Evolutionary conservation across 352 stramenopile species (phyloP), one percentile per base, ranked within the genome.

Genomic region (Phytophthora pistaciae): DNA sequence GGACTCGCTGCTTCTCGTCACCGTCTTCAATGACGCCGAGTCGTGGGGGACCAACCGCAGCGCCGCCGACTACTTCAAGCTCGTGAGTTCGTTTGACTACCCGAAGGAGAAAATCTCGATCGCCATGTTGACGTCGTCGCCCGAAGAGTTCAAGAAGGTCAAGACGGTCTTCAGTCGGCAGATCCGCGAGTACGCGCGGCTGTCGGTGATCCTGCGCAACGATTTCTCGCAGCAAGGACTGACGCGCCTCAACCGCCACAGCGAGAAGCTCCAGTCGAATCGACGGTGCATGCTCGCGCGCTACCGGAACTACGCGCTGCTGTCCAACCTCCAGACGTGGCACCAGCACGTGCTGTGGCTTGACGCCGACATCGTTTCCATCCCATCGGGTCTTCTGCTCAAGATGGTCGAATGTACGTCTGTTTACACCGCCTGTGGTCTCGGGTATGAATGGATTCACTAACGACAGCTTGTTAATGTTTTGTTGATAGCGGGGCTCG

Each of bases 311-410:
- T 81, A 73, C 25, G 72, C 75, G 36, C 55, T 86, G 16, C 44
- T 80, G 1, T 72, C 66, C n/a, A 79, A 66, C 6, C 54, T 88
- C 18, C 55, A 79, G 59, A 44, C 57, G 46, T 85, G 76, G 73
- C 70, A 86, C 53, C 56, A 80, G 42, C 74, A 84, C 31, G 80
- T 88, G 10, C 23, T 88, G 36, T 88, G 73, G 76, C 53, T 86
- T 8, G 81, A 89, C 36, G 74, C 73, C 38, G 81, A 89, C 29
- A 72, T 85, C 40, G 57, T 60, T 21, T 14, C 65, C 13, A 57
- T 85, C 48, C 72, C 75, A 4, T 1, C 31, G 23, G 29, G 46
- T 3, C 42, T 86, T 0, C 7, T 84, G 0, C 44, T 40, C 8
- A 84, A 80, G 59, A 84, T 84, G 75, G 62, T 83, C 8, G 25